Conservation (phyloP, 1,284 basidiomycete genomes). For the Uromyces viciae-fabae region DNA sequence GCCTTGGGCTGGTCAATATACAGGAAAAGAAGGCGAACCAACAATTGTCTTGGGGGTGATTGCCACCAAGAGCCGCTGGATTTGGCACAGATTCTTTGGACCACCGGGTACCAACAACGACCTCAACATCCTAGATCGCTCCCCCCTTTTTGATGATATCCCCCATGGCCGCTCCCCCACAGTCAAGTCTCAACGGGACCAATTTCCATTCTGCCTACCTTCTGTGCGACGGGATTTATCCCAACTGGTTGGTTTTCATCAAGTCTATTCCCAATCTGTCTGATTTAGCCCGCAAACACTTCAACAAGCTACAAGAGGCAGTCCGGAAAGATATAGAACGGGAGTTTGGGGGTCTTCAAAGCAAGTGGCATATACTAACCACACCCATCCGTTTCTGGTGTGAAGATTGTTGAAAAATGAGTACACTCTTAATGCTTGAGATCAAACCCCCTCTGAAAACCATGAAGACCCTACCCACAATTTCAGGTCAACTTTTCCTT, state of each 20-base stretch:
- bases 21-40: conserved; percentile 1
- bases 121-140: conserved; percentile 4
- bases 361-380: background rate
- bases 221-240: too few relatives aligned
- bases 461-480: too few relatives aligned
- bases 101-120: conserved; percentile 1
- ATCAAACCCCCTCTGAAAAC: too few relatives aligned
- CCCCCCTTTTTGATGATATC: background rate
- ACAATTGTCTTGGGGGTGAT: conserved; percentile 11
- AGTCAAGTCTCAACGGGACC: too few relatives aligned
- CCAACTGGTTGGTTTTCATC: background rate
- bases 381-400: background rate
- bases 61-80: conserved; percentile 1
- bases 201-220: too few relatives aligned
- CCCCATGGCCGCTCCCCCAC: too few relatives aligned
- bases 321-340: background rate
- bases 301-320: background rate
- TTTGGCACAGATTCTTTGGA: conserved; percentile 31
- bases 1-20: background rate
- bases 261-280: background rate
- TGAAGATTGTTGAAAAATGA: too few relatives aligned
- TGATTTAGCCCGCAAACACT: background rate
- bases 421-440: too few relatives aligned
- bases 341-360: background rate
- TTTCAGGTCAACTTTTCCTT: too few relatives aligned